Conservation (phyloP, 345 rosid genomes). For the Tarenaya hassleriana region DNA sequence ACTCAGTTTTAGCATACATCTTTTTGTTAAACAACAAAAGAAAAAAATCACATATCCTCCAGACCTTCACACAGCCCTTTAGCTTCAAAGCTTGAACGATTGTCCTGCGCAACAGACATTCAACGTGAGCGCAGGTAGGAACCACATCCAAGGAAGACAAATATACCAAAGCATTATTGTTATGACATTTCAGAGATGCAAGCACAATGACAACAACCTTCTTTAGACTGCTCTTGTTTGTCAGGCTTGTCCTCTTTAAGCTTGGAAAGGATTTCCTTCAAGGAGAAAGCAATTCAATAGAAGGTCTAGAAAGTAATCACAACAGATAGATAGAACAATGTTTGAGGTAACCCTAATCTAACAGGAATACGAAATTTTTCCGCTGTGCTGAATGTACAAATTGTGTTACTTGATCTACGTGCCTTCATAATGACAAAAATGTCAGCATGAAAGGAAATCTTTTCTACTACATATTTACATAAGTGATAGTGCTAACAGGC, state of each 20-base stretch:
- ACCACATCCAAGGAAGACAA: background rate
- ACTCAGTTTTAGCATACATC: conserved; percentile 16
- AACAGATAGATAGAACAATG: conserved; percentile 2
- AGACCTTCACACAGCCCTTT: conserved; percentile 20
- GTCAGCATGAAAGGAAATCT: background rate
- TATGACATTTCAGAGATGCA: background rate
- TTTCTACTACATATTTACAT: too few relatives aligned
- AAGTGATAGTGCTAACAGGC: background rate
- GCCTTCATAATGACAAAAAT: conserved; percentile 1
- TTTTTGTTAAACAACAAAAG: conserved; percentile 12
- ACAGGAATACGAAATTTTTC: conserved; percentile 1
- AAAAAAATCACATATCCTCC: conserved; percentile 11
- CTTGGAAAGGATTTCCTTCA: conserved; percentile 28
- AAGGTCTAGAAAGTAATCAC: conserved; percentile 16
- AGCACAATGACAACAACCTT: conserved; percentile 23
- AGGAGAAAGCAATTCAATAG: conserved; percentile 11
- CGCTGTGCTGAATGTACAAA: conserved; percentile 6
- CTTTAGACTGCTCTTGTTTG: conserved; percentile 13
- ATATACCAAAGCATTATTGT: conserved; percentile 1
- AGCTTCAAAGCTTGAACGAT: conserved; percentile 21
- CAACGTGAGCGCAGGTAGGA: background rate
- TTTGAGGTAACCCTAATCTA: background rate
- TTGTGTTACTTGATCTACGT: conserved; percentile 3
- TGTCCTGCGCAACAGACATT: conserved; percentile 16
- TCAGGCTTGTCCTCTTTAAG: conserved; percentile 26